These are phyloP conservation scores for Cryptosporidium sp. DNA, from an alignment of 169 alveolate species.

Conservation along the genomic window DNA sequence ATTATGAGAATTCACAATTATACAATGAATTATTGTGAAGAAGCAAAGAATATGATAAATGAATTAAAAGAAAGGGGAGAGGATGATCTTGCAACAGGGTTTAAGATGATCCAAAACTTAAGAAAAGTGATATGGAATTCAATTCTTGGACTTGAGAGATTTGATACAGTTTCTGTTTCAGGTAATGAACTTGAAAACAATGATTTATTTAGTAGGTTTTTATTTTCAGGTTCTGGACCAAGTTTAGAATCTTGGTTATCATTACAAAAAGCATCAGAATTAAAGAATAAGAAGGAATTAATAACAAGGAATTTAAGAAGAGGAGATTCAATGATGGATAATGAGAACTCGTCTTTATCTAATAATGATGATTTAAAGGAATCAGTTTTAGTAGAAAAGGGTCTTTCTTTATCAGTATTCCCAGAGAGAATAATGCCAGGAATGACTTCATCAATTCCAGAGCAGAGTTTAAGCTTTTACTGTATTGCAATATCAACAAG, in stretches of 20 bases:
- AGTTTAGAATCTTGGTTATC: background rate
- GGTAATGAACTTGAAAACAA: background rate
- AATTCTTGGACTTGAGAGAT: background rate
- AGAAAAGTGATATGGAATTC: slow-evolving; percentile 46
- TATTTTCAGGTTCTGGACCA: background rate
- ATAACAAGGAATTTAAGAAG: background rate
- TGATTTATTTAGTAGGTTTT: background rate
- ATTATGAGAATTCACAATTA: slow-evolving; percentile 15
- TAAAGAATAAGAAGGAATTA: background rate
- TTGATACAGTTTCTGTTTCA: background rate
- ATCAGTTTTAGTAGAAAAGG: background rate
- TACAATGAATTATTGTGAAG: slow-evolving; percentile 23
- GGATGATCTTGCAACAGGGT: background rate
- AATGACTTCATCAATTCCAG: background rate
- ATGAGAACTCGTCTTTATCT: too few relatives aligned
- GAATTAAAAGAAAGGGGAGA: slow-evolving; percentile 12
- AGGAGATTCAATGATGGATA: background rate
- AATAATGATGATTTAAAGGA: background rate
- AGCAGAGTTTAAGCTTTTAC: slow-evolving; percentile 20
- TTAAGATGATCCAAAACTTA: background rate
- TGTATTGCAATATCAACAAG: slow-evolving; percentile 7
- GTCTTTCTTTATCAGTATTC: background rate
- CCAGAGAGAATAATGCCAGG: background rate
- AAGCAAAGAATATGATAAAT: background rate
- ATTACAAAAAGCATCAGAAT: background rate